Evolutionary conservation across 352 stramenopile genomes (phyloP).

Genomic region (Globisporangium mamillatum): DNA sequence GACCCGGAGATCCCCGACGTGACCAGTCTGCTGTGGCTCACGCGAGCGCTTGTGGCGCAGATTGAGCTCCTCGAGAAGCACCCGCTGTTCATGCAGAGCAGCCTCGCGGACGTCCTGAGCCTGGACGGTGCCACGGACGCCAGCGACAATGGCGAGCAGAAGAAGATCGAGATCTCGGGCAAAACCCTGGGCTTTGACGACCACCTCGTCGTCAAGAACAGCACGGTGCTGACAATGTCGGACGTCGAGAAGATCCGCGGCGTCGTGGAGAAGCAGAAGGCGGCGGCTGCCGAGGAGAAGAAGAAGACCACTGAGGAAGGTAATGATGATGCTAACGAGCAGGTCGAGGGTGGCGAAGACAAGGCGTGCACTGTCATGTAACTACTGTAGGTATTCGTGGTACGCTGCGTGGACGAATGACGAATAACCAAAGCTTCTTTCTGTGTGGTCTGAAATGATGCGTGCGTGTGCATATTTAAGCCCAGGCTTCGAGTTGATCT

Average conservation of each 20-base stretch:
- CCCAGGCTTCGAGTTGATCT: background rate
- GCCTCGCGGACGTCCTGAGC: slow-evolving; percentile 56
- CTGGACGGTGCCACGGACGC: slow-evolving; percentile 36
- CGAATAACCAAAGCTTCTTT: background rate
- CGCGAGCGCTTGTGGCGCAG: slow-evolving; percentile 55
- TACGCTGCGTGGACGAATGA: background rate
- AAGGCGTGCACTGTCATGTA: slow-evolving; percentile 18
- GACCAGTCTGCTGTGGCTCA: slow-evolving; percentile 70
- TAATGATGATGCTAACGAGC: slow-evolving; percentile 6
- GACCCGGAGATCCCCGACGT: slow-evolving; percentile 59
- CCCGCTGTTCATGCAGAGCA: slow-evolving; percentile 68
- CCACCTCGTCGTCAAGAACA: slow-evolving; percentile 74
- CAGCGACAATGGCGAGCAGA: slow-evolving; percentile 24
- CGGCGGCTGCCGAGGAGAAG: slow-evolving; percentile 12
- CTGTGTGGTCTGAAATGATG: background rate
- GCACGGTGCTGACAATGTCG: slow-evolving; percentile 71
- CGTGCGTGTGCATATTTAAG: background rate
- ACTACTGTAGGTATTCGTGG: background rate
- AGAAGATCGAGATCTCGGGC: slow-evolving; percentile 57
- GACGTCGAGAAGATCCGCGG: slow-evolving; percentile 67
- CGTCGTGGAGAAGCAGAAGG: slow-evolving; percentile 39
- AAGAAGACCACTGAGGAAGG: slow-evolving; percentile 11
- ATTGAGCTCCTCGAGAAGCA: slow-evolving; percentile 68
- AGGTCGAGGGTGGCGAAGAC: slow-evolving; percentile 8
- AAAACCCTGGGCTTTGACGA: slow-evolving; percentile 61